phyloP scores from a whole-genome alignment of 2,329 filamentous ascomycete genomes.

The Trichoderma endophyticum region DNA sequence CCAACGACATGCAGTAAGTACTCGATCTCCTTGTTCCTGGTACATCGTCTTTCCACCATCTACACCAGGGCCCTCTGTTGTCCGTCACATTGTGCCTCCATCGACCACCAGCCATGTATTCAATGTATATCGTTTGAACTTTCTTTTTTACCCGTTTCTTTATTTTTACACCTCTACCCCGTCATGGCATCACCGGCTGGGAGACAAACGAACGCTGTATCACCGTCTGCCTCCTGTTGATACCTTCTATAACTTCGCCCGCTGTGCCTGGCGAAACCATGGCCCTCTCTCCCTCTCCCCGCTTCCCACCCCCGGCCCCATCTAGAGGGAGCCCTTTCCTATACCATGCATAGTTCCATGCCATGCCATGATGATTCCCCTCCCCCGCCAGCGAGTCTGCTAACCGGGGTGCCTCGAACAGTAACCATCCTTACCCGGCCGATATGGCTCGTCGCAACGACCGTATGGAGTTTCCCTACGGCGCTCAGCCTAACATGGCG shows the following conservation, averaged over 20 bases:
- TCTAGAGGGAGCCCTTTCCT: slow-evolving; percentile 19
- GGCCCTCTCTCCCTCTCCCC: slow-evolving; percentile 13
- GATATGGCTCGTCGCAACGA: slow-evolving; percentile 49
- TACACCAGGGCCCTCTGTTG: slow-evolving; percentile 13
- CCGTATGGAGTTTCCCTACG: slow-evolving; percentile 43
- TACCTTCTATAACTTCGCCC: slow-evolving; percentile 24
- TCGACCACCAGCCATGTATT: slow-evolving; percentile 19
- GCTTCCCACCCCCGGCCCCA: slow-evolving; percentile 3
- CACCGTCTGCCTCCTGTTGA: slow-evolving; percentile 24
- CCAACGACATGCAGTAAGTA: slow-evolving; percentile 60
- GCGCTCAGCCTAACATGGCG: slow-evolving; percentile 39
- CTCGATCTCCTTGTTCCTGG: slow-evolving; percentile 34
- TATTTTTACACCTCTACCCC: slow-evolving; percentile 18
- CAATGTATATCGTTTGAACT: slow-evolving; percentile 19
- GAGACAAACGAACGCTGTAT: slow-evolving; percentile 26
- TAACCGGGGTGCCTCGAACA: slow-evolving; percentile 31
- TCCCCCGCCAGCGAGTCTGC: slow-evolving; percentile 27
- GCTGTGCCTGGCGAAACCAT: slow-evolving; percentile 22
- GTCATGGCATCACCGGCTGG: slow-evolving; percentile 16
- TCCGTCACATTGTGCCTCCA: slow-evolving; percentile 8
- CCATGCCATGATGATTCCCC: slow-evolving; percentile 27
- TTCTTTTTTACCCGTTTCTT: background rate
- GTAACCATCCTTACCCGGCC: slow-evolving; percentile 49
- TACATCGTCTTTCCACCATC: slow-evolving; percentile 26
- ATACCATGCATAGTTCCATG: slow-evolving; percentile 23